phyloP scores from a whole-genome alignment of 768 basidiomycete genomes.

The Suillus plorans region DNA sequence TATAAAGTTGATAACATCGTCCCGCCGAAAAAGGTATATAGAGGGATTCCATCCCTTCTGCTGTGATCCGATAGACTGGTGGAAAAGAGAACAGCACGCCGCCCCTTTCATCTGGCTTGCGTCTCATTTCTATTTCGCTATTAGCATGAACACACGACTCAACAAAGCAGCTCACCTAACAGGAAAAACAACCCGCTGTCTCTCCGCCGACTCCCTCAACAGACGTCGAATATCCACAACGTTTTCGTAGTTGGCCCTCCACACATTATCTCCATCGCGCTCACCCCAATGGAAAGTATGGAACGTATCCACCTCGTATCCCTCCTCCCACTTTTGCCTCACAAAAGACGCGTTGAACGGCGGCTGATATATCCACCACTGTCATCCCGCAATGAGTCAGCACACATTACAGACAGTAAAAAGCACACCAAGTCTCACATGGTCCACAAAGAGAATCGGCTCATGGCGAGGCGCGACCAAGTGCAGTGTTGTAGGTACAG shows the following conservation, averaged over 20 bases:
- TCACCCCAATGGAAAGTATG: constrained; percentile 54
- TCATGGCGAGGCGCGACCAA: constrained; percentile 40
- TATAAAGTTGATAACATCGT: no score
- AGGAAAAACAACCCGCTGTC: constrained; percentile 34
- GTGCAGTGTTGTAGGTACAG: constrained; percentile 45
- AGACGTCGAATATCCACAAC: constrained; percentile 38
- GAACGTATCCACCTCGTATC: constrained; percentile 51
- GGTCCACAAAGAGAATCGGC: constrained; percentile 46
- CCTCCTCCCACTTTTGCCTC: constrained; percentile 43
- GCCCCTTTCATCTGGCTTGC: neutral
- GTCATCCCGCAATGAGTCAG: neutral
- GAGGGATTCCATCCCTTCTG: neutral
- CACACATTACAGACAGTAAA: neutral
- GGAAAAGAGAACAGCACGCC: no score
- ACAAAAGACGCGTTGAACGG: constrained; percentile 49
- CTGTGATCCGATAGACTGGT: neutral
- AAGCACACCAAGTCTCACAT: constrained; percentile 28
- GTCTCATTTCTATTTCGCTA: neutral
- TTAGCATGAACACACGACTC: neutral
- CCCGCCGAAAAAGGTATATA: no score
- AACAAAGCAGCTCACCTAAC: neutral
- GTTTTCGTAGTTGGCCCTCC: constrained; percentile 34
- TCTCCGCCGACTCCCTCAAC: constrained; percentile 36
- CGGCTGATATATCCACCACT: constrained; percentile 51
- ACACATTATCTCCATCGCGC: constrained; percentile 30